Conservation (phyloP, 495 filamentous ascomycete species). For the Hypoxylon lenormandii region DNA sequence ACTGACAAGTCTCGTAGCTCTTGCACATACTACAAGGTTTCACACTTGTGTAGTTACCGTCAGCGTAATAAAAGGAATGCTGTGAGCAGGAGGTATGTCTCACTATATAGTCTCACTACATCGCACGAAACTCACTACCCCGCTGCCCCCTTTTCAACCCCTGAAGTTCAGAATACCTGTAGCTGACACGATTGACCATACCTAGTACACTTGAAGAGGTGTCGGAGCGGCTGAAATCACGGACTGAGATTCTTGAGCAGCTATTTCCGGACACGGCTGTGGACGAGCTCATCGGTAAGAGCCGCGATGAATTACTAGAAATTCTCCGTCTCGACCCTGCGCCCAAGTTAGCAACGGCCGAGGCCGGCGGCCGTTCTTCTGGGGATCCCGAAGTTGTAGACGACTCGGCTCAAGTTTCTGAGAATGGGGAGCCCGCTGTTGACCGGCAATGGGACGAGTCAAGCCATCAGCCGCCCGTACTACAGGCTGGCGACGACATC, state of each 20-base stretch:
- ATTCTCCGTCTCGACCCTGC: constrained; percentile 15
- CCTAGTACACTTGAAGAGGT: constrained; percentile 41
- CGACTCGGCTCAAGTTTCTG: constrained; percentile 42
- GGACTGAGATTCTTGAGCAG: constrained; percentile 30
- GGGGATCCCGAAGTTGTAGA: constrained; percentile 30
- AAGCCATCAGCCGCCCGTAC: constrained; percentile 35
- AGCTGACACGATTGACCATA: constrained; percentile 6
- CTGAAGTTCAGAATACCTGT: neutral
- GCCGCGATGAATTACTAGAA: constrained; percentile 34
- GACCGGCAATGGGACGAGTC: constrained; percentile 47
- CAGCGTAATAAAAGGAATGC: constrained; percentile 47
- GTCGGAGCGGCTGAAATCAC: constrained; percentile 33
- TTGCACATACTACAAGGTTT: constrained; percentile 44
- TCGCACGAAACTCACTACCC: too few relatives aligned
- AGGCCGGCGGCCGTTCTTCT: constrained; percentile 1
- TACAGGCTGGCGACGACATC: constrained; percentile 43
- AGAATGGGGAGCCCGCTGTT: constrained; percentile 38
- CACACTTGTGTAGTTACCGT: constrained; percentile 45
- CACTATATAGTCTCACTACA: neutral
- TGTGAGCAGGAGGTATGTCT: constrained; percentile 44
- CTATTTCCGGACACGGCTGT: constrained; percentile 33
- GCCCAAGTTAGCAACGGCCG: neutral
- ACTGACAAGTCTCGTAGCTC: constrained; percentile 31
- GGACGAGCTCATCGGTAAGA: constrained; percentile 43
- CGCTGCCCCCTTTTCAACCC: neutral